Base-by-base conservation (phyloP, 768 basidiomycete species). In the Dioszegia hungarica region DNA sequence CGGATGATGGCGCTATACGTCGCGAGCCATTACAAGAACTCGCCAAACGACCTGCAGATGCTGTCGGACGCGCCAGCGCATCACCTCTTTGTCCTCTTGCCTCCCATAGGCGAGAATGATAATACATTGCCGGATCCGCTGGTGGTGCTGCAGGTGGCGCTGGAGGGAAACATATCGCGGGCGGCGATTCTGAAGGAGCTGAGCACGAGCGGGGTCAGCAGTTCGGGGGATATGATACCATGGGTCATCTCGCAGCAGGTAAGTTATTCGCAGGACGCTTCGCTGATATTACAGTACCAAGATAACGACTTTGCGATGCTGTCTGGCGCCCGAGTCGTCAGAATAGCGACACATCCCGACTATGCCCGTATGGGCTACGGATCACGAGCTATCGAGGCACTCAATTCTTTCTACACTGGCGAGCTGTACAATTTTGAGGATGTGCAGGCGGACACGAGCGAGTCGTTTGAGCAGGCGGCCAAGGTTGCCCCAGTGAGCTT, bases 361-460 rank as follows among this genome's bases (percentile, higher is more conserved):
- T 94, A 94, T 71, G 84, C 88, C 36, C 87, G 84, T 90, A 98
- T 97, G 93, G 94, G 95, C 11, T 98, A 98, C 70, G 95, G 95
- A 5, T 85, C 88, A 19, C 82, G 91, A 37, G 90, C 95, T 1
- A 77, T 99, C 47, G 82, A 93, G 61, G 85, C 86, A 0, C 80
- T 99, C 47, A 90, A 91, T 68, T 81, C 86, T 14, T 98, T 90
- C 77, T 98, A 91, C 77, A 87, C 86, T 59, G 95, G 94, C 19
- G 91, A 98, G 75, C 85, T 89, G 68, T 86, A 90, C 78, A 89
- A 86, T 66, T 74, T 97, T 19, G 85, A 90, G 64, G 95, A 97
- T 75, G 78, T 79, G 2, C 73, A 79, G 24, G 27, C 27, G 29
- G 74, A 78, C 68, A 54, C 76, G 9, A 84, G 84, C 55, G 80